These are phyloP conservation scores for Picochlorum sp. DNA, from an alignment of 139 green algal genomes.

Conservation along the genomic window DNA sequence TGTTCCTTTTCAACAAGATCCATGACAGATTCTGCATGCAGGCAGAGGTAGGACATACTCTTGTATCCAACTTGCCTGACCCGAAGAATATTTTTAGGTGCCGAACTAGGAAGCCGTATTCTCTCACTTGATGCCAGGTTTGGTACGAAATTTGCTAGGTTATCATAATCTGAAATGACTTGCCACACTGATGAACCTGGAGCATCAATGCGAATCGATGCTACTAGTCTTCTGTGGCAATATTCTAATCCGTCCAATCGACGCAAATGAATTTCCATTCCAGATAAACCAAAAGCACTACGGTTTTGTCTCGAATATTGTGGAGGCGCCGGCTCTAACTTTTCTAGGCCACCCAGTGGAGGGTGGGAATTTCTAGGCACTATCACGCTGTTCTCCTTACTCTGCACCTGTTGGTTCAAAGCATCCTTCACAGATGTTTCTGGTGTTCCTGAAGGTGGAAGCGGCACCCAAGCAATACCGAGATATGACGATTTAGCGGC, in stretches of 20 bases:
- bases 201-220: conserved; percentile 28
- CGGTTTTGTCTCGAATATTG: not conserved
- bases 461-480: conserved; percentile 20
- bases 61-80: conserved; percentile 48
- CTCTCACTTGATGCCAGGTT: conserved; percentile 36
- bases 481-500: conserved; percentile 20
- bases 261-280: conserved; percentile 35
- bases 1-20: conserved; percentile 37
- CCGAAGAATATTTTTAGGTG: conserved; percentile 15
- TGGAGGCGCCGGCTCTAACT: not conserved
- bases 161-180: conserved; percentile 45
- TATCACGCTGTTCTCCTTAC: not conserved
- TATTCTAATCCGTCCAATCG: conserved; percentile 26
- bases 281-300: not conserved
- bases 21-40: conserved; percentile 42
- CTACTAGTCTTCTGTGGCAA: conserved; percentile 35
- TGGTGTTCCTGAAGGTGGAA: conserved; percentile 17
- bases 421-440: conserved; percentile 1
- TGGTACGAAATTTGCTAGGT: conserved; percentile 39
- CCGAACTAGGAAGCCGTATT: conserved; percentile 13
- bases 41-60: conserved; percentile 40
- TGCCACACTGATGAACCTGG: conserved; percentile 28
- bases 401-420: conserved; percentile 25
- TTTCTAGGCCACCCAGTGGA: not conserved
- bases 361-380: not conserved